These are phyloP conservation scores for Neophaeococcomyces aloes DNA, from an alignment of 2,329 filamentous ascomycete species.

Conservation along the genomic window DNA sequence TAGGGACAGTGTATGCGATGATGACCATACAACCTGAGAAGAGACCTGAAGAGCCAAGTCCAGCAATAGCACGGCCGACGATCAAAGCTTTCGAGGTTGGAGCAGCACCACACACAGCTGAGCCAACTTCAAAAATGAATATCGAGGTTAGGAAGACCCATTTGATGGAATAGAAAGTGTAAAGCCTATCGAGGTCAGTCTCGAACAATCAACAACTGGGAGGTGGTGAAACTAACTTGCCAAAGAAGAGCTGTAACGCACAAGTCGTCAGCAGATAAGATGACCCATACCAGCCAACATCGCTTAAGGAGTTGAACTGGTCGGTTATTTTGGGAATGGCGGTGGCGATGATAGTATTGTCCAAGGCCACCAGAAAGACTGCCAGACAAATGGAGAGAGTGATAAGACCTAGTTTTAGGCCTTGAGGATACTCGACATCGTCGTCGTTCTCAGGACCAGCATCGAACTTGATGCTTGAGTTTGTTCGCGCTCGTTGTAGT, in stretches of 20 bases:
- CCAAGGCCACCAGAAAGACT: slow-evolving; percentile 3
- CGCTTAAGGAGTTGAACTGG: slow-evolving; percentile 31
- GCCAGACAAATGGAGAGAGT: slow-evolving; percentile 1
- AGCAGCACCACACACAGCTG: slow-evolving; percentile 25
- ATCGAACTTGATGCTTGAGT: too few species aligned
- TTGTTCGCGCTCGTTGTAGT: too few species aligned
- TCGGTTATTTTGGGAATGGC: slow-evolving; percentile 21
- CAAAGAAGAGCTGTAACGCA: slow-evolving; percentile 36
- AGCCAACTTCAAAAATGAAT: slow-evolving; percentile 26
- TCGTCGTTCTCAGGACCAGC: too few species aligned
- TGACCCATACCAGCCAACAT: slow-evolving; percentile 31
- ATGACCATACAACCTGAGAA: slow-evolving; percentile 36
- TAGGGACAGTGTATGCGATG: slow-evolving; percentile 25
- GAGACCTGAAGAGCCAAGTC: slow-evolving; percentile 27
- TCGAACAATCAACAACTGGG: too few species aligned
- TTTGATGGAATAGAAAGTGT: slow-evolving; percentile 34
- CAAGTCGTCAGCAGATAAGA: slow-evolving; percentile 36
- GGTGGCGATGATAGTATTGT: slow-evolving; percentile 13
- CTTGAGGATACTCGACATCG: too few species aligned
- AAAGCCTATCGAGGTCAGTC: too few species aligned
- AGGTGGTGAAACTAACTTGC: too few species aligned
- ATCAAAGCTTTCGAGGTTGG: slow-evolving; percentile 24
- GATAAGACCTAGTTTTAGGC: too few species aligned
- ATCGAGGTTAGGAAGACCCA: slow-evolving; percentile 24
- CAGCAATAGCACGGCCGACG: slow-evolving; percentile 27